A percentile compares a stretch with the other conserved stretches of the same genome.
These are phyloP conservation scores for Luzula sylvatica DNA, from an alignment of 176 grass and related monocot genomes.

Conservation along the genomic window DNA sequence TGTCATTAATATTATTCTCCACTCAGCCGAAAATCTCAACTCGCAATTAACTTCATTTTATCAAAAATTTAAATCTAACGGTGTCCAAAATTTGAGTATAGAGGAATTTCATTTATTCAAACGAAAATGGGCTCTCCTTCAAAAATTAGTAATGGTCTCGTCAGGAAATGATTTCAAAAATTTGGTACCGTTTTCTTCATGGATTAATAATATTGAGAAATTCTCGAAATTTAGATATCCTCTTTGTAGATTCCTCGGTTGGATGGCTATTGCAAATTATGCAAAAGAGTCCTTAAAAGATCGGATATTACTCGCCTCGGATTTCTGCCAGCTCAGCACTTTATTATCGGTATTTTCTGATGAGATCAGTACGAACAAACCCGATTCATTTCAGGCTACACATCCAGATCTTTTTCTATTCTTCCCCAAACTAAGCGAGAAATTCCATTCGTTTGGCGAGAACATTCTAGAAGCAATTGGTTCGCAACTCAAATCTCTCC, in stretches of 20 bases:
- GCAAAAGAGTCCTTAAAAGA: constrained; percentile 74
- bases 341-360: constrained; percentile 83
- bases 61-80: constrained; percentile 33
- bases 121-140: constrained; percentile 69
- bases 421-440: constrained; percentile 68
- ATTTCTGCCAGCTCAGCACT: constrained; percentile 78
- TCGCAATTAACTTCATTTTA: constrained; percentile 54
- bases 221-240: constrained; percentile 46
- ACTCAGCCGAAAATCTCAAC: constrained; percentile 70
- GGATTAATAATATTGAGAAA: constrained; percentile 75
- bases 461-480: constrained; percentile 90
- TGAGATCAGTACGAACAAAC: constrained; percentile 51
- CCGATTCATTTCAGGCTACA: constrained; percentile 39
- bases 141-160: constrained; percentile 72
- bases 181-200: constrained; percentile 70
- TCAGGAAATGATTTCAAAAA: constrained; percentile 76
- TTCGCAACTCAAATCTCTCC: constrained; percentile 69
- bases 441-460: constrained; percentile 55
- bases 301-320: constrained; percentile 69
- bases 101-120: constrained; percentile 55
- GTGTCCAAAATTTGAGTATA: constrained; percentile 36
- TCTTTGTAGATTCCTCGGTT: constrained; percentile 77
- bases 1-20: constrained; percentile 76
- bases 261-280: constrained; percentile 82
- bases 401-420: constrained; percentile 72